phyloP scores from a whole-genome alignment of 306 rosid species.

The Pyrus bretschneideri region DNA sequence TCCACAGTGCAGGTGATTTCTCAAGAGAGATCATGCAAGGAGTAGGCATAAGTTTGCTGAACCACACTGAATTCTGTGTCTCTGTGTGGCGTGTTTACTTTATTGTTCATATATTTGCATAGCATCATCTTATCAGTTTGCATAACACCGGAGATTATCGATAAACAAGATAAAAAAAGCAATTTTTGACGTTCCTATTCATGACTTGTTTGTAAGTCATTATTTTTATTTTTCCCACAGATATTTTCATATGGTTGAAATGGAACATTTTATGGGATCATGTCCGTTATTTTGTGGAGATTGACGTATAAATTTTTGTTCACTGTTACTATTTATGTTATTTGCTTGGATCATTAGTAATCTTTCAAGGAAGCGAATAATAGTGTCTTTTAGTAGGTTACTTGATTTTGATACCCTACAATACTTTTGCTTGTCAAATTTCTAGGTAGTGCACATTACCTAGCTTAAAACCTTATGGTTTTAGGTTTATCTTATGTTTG shows the following conservation, averaged over 20 bases:
- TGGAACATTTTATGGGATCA: background rate
- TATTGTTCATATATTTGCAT: no score
- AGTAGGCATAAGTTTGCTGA: no score
- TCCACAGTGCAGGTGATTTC: no score
- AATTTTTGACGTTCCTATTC: background rate
- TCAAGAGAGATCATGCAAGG: no score
- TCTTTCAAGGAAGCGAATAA: background rate
- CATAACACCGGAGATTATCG: no score
- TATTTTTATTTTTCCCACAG: no score
- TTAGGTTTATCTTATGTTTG: conserved; percentile 4
- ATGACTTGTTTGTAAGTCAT: background rate
- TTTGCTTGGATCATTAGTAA: background rate
- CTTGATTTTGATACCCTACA: background rate
- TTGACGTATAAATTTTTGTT: background rate
- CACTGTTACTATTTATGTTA: background rate
- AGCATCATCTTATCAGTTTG: no score
- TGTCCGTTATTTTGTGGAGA: background rate
- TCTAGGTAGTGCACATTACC: background rate
- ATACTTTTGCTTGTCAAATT: background rate
- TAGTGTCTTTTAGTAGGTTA: background rate
- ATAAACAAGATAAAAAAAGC: background rate
- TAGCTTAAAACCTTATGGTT: background rate
- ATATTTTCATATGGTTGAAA: background rate
- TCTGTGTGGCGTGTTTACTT: background rate
- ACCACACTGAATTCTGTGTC: no score